Base-by-base conservation (phyloP, 225 moss, liverwort and hornwort species). In the Straminergon stramineum region DNA sequence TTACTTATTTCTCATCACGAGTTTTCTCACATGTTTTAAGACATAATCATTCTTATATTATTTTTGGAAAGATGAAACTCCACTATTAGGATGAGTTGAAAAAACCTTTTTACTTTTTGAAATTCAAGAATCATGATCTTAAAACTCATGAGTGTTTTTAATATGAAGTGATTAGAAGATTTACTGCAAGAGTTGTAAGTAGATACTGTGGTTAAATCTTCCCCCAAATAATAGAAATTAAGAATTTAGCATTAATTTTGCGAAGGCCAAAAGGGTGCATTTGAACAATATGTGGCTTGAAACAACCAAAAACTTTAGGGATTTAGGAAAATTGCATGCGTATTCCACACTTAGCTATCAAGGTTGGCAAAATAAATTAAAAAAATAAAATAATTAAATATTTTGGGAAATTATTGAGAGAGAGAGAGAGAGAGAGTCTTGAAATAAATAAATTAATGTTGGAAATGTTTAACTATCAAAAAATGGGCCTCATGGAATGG, bases 291-390 rank as follows among this genome's bases (percentile, higher is more conserved):
- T 16, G 3, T 43, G 5, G 43, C 9, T 73, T 43, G 10, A 45
- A 45, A 45, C 17, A 32, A 52, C 12, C 12, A 32, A 74, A 6
- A 75, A 19, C 2, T 19, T 51, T 12, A 7, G 2, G 11, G 20
- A 13, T 19, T 32, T 20, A 51, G 18, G 2, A 0, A 2, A 45
- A 45, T 45, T 18, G 17, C 18, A 16, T 43, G 0, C 5, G 0
- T 41, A 16, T 27, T 17, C 3, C 10, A 45, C 10, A 43, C 0
- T 0, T 2, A 3, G 0, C 6, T 43, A 73, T 43, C 0, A 43
- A 0, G 2, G 1, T 28, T 73, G 10, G 39, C 13, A 75, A 75
- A 45, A 26, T 15, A 15, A 27, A 43, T 16, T 9, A 3, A 1
- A 43, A 43, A 28, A 16, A n/a, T n/a, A 0, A 14, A 43, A 27